Evolutionary conservation across 176 grass and related monocot genomes (phyloP), one percentile per base, ranked within the genome.

Genomic region (Aechmea fasciata): DNA sequence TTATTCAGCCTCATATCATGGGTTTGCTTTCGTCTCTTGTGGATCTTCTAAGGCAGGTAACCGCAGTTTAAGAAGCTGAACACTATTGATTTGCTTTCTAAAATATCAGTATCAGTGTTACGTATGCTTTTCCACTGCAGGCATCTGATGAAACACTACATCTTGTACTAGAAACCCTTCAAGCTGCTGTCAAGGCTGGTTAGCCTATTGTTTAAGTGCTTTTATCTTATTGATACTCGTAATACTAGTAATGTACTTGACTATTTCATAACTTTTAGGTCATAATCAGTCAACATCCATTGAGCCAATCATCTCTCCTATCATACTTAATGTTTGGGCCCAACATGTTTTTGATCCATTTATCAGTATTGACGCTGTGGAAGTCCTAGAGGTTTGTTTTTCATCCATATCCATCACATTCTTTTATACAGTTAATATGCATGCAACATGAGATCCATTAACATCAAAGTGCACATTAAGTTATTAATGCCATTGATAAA

Each of bases 111-210:
- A 41, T 59, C 11, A 57, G 50, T 47, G n/a, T 3, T 11, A 57
- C 9, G 51, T 73, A 74, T 87, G 57, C 51, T 77, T 77, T 52
- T 33, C n/a, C 73, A 54, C 69, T 59, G 9, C 33, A 97, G 93
- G 93, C 89, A 54, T 92, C 93, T 52, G 93, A 97, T 71, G 93
- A 92, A 80, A 87, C 93, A 18, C 69, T 97, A 64, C 89, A 90
- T 92, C 93, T 97, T 87, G 84, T 97, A 66, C 76, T 97, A 61
- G 93, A 97, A 87, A 97, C 93, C 23, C 79, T 97, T 63, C 89
- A 92, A 83, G 76, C 85, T 47, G 79, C 82, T 25, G 72, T 97
- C 51, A 90, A 90, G 80, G 85, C 93, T 76, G 86, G 89, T 97
- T 41, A 50, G 74, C 71, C n/a, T 76, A 47, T 64, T 82, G 7